Evolutionary conservation across 2,329 filamentous ascomycete genomes (phyloP).

Genomic region (Ambrosiella cleistominuta): DNA sequence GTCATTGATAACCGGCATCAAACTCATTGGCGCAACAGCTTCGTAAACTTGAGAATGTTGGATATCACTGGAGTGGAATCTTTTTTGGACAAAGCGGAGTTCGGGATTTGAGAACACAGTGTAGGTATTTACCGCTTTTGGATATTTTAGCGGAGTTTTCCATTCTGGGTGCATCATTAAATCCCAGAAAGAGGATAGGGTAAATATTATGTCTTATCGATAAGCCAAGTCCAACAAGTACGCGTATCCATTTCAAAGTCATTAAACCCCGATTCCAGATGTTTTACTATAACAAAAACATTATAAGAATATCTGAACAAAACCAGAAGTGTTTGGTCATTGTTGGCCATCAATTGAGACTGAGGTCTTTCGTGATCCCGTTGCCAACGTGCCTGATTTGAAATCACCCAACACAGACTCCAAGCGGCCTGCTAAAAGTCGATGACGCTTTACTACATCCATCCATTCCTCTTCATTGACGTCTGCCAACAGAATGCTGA

Average conservation of each 20-base stretch:
- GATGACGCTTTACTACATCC: constrained; percentile 73
- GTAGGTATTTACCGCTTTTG: neutral
- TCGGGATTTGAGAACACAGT: neutral
- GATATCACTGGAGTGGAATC: neutral
- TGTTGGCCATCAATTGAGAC: neutral
- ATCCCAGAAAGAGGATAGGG: neutral
- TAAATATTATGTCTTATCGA: neutral
- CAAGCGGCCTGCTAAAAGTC: constrained; percentile 61
- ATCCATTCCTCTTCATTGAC: constrained; percentile 53
- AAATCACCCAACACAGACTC: constrained; percentile 48
- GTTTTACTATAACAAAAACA: neutral
- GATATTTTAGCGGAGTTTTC: neutral
- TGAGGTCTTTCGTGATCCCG: constrained; percentile 9
- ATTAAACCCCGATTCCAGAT: no score
- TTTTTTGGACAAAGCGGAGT: neutral
- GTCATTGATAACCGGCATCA: no score
- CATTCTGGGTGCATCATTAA: neutral
- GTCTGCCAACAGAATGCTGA: constrained; percentile 55
- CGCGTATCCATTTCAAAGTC: no score
- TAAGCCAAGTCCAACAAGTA: neutral
- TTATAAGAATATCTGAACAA: neutral
- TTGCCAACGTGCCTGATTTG: constrained; percentile 16
- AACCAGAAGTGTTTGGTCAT: neutral
- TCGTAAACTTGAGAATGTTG: no score
- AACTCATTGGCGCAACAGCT: no score